Percentiles rank a stretch among this genome's conserved stretches.
Evolutionary conservation across 116 monocot genomes (phyloP).

Genomic region (Phalaenopsis hybrid): DNA sequence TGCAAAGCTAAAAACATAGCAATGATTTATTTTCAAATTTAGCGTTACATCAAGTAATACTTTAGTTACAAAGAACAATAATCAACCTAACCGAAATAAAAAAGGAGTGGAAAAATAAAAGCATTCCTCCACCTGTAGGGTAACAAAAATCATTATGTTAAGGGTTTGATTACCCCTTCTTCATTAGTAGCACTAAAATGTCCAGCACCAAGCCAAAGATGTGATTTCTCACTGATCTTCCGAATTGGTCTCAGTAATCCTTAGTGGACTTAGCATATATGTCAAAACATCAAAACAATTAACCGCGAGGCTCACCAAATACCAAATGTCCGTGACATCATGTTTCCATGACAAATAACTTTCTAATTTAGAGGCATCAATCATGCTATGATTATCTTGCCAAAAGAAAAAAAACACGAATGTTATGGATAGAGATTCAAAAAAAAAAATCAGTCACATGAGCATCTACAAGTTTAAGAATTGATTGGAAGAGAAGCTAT

Average conservation of each 20-base stretch:
- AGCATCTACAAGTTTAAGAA: neutral
- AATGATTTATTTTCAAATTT: neutral
- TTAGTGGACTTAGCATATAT: neutral
- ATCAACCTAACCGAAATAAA: neutral
- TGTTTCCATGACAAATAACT: neutral
- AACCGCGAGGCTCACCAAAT: neutral
- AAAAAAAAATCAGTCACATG: neutral
- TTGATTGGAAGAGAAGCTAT: neutral
- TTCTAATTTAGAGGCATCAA: neutral
- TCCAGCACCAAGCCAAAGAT: neutral
- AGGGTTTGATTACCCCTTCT: slow-evolving; percentile 2
- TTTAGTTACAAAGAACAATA: neutral
- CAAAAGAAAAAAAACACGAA: neutral
- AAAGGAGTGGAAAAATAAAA: neutral
- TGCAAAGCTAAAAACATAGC: neutral
- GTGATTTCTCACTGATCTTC: neutral
- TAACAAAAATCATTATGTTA: neutral
- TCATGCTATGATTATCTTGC: neutral
- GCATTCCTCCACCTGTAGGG: neutral
- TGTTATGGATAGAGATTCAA: neutral
- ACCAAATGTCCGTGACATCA: neutral
- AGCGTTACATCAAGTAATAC: neutral
- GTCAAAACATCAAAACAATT: neutral
- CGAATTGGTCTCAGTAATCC: neutral
- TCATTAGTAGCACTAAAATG: neutral